Base-by-base conservation (phyloP, 345 rosid species). In the Corchorus capsularis region DNA sequence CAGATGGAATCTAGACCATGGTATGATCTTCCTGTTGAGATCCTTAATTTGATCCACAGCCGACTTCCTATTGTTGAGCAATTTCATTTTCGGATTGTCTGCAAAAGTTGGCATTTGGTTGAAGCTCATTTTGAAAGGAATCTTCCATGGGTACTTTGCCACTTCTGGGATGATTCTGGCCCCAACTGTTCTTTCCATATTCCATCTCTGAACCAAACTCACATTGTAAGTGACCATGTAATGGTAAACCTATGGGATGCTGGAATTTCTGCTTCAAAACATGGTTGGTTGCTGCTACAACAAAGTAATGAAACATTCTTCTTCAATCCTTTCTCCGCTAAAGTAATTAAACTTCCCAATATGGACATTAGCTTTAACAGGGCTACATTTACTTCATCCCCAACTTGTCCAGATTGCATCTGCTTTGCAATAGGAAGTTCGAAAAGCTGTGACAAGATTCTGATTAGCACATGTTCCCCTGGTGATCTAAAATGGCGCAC, bases 401-500 rank as follows among this genome's bases (percentile, higher is more conserved):
- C 63, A 60, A 59, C 63, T 60, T 60, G 39, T 60, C 63, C 63
- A 27, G 39, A 60, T 27, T 60, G 63, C 17, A 60, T 60, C 17
- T 27, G 63, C 39, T 60, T 60, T 3, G 63, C 39, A 27, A 60
- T 60, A 12, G 6, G 27, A 59, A 59, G 63, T 27, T 22, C 37
- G 16, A 22, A 59, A 22, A 59, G 37, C 37, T 4, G 63, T 59
- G 16, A 59, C 16, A 11, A 59, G 32, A 60, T 12, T 60, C 0
- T 3, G 64, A 12, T 60, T 60, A 27, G 64, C 39, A 27, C 13
- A 59, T 59, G 63, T 59, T 59, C 63, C 37, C 63, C 15, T 11
- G 37, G 63, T 59, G 16, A 59, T 27, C 37, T 22, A 60, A 1
- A 60, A 60, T 60, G 64, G 64, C 13, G 39, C 17, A 60, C 8